Evolutionary conservation across 2,329 filamentous ascomycete genomes (phyloP).

Genomic region (Penicillium sp.): DNA sequence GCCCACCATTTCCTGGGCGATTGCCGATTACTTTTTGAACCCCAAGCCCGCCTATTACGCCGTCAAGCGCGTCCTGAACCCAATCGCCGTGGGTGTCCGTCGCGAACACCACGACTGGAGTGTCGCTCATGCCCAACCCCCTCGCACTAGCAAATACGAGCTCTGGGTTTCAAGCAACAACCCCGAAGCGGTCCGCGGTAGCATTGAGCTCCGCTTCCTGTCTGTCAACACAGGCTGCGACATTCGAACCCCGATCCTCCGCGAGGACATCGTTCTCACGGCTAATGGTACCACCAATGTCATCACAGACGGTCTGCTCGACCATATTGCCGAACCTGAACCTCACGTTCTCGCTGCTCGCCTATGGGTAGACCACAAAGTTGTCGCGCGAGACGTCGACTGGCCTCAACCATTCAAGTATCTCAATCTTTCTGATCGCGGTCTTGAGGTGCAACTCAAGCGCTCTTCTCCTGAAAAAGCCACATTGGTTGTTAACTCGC

Average conservation of each 20-base stretch:
- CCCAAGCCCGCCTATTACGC: conserved; percentile 59
- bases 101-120: conserved; percentile 57
- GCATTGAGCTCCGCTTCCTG: conserved; percentile 45
- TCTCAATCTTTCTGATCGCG: conserved; percentile 48
- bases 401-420: conserved; percentile 59
- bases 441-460: conserved; percentile 40
- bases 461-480: conserved; percentile 27
- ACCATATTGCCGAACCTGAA: conserved; percentile 46
- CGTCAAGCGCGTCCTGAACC: conserved; percentile 52
- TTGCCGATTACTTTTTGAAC: conserved; percentile 56
- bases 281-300: conserved; percentile 54
- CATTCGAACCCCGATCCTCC: conserved; percentile 47
- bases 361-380: conserved; percentile 47
- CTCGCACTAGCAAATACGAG: conserved; percentile 49
- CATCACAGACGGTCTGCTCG: conserved; percentile 44
- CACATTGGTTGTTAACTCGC: conserved; percentile 42
- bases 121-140: conserved; percentile 52
- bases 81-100: conserved; percentile 52
- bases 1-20: conserved; percentile 58
- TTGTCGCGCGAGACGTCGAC: conserved; percentile 52
- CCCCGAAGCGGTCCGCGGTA: conserved; percentile 26
- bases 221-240: conserved; percentile 51
- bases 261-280: conserved; percentile 43
- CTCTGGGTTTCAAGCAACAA: conserved; percentile 53
- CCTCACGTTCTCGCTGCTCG: conserved; percentile 50